phyloP scores from a whole-genome alignment of 2,329 filamentous ascomycete genomes.

The Pseudocercospora musae region DNA sequence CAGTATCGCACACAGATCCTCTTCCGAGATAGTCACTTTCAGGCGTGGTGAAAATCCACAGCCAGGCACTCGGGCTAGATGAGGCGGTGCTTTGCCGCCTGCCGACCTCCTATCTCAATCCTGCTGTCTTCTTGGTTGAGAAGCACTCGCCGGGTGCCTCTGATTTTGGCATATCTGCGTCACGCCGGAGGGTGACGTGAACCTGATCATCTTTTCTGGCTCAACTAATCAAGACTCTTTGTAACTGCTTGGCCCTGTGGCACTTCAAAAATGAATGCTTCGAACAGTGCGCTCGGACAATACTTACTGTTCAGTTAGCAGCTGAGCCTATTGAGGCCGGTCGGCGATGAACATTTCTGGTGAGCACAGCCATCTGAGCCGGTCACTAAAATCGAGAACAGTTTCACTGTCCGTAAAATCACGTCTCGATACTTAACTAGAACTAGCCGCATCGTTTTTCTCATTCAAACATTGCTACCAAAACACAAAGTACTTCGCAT shows the following conservation, averaged over 20 bases:
- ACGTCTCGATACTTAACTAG: neutral
- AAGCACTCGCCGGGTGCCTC: neutral
- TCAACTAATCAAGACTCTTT: neutral
- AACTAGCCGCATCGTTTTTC: neutral
- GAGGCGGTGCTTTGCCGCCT: neutral
- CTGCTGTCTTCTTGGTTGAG: neutral
- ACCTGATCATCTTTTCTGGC: neutral
- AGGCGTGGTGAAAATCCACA: neutral
- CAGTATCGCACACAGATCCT: neutral
- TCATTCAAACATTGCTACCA: neutral
- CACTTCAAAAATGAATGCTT: neutral
- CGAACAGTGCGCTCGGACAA: neutral
- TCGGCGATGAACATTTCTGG: neutral
- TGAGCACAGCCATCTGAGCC: neutral
- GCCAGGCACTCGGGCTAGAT: neutral
- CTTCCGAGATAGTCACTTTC: neutral
- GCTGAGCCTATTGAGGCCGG: neutral
- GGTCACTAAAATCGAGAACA: neutral
- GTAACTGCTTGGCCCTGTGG: neutral
- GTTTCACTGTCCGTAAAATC: neutral
- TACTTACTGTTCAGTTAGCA: neutral
- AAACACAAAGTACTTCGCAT: neutral
- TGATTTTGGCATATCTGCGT: neutral
- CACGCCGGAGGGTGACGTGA: neutral
- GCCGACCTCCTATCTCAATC: neutral